Percentiles rank a stretch among this genome's conserved stretches.
These are phyloP conservation scores for Sorghum bicolor DNA, from an alignment of 176 grass and related monocot species.

Conservation along the genomic window Sorghum_bicolor_NCBIv3 NC_012873.2:4016501-4017000, in stretches of 20 bases:
- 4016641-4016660: neutral
- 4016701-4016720: constrained; percentile 38
- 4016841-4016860: constrained; percentile 51
- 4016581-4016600: neutral
- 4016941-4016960: constrained; percentile 36
- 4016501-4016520: neutral
- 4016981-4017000: constrained; percentile 29
- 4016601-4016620: neutral
- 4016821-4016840: constrained; percentile 47
- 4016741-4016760: constrained; percentile 70
- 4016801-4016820: constrained; percentile 67
- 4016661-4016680: constrained; percentile 18
- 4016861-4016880: constrained; percentile 43
- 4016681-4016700: constrained; percentile 14
- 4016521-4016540: neutral
- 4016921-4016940: constrained; percentile 39
- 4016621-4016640: neutral
- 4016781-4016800: constrained; percentile 66
- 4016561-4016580: neutral
- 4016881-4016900: constrained; percentile 38
- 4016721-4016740: constrained; percentile 57
- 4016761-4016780: constrained; percentile 65
- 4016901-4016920: constrained; percentile 38
- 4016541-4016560: neutral
- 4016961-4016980: constrained; percentile 41